A percentile compares a stretch with the other conserved stretches of the same genome.
Conservation (phyloP, 768 basidiomycete species). For the Antrodiella citrinella region DNA sequence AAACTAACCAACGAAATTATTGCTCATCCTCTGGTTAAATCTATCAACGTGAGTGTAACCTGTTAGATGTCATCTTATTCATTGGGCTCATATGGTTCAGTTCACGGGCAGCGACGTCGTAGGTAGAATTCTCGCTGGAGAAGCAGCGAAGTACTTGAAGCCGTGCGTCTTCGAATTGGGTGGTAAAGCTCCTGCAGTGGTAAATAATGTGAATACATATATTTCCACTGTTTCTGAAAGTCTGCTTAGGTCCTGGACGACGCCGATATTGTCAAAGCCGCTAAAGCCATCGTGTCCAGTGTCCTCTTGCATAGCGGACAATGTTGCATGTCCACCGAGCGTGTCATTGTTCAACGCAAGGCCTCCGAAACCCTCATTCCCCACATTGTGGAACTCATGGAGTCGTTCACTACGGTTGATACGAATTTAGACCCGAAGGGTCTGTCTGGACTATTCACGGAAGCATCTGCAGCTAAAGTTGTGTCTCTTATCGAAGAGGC, state of each 20-base stretch:
- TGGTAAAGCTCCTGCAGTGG: slow-evolving; percentile 44
- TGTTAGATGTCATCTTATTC: no score
- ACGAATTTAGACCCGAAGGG: slow-evolving; percentile 20
- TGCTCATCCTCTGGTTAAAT: slow-evolving; percentile 41
- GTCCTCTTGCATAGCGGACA: slow-evolving; percentile 43
- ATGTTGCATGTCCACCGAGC: slow-evolving; percentile 52
- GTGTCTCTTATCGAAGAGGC: slow-evolving; percentile 38
- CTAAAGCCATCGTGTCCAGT: slow-evolving; percentile 37
- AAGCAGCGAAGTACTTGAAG: slow-evolving; percentile 50
- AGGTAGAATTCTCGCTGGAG: slow-evolving; percentile 42
- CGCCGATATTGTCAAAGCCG: slow-evolving; percentile 45
- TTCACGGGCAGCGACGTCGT: slow-evolving; percentile 52
- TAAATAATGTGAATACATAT: no score
- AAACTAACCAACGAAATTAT: slow-evolving; percentile 43
- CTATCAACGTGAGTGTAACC: slow-evolving; percentile 39
- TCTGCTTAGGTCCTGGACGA: slow-evolving; percentile 44
- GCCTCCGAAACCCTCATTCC: slow-evolving; percentile 29
- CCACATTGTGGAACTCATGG: slow-evolving; percentile 25
- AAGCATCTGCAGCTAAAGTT: slow-evolving; percentile 37
- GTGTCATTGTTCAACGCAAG: slow-evolving; percentile 42
- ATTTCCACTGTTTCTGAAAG: no score
- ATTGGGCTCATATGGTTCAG: no score
- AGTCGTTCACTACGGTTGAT: slow-evolving; percentile 33
- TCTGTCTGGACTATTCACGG: slow-evolving; percentile 35
- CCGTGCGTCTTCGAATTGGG: slow-evolving; percentile 50